Conservation (phyloP, 2,329 filamentous ascomycete species). For the Escovopsis sp. region DNA sequence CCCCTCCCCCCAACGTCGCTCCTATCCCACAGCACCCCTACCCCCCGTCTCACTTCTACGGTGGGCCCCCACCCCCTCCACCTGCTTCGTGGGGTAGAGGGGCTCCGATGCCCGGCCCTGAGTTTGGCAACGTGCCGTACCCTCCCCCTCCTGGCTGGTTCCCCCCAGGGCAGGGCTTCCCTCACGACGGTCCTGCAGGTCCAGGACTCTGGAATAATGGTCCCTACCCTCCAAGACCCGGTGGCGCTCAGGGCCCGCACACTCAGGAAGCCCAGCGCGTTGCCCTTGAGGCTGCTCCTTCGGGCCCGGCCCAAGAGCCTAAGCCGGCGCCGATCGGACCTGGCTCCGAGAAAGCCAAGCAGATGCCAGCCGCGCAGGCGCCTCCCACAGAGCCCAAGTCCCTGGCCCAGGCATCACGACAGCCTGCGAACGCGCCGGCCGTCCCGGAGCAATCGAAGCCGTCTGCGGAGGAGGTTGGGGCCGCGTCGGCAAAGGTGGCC, state of each 20-base stretch:
- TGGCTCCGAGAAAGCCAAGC: slow-evolving; percentile 32
- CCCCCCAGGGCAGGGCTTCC: slow-evolving; percentile 62
- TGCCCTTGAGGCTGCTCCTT: slow-evolving; percentile 22
- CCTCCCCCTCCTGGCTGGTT: slow-evolving; percentile 68
- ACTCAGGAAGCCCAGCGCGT: slow-evolving; percentile 41
- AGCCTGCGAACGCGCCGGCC: slow-evolving; percentile 38
- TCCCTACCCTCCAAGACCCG: slow-evolving; percentile 45
- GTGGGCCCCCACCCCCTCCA: slow-evolving; percentile 28
- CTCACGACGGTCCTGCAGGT: slow-evolving; percentile 39
- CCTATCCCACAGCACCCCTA: slow-evolving; percentile 29
- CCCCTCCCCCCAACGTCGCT: slow-evolving; percentile 15
- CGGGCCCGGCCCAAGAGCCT: slow-evolving; percentile 2
- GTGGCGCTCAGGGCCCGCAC: slow-evolving; percentile 44
- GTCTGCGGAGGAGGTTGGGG: slow-evolving; percentile 30
- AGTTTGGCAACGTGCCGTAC: slow-evolving; percentile 62
- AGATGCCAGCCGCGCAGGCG: slow-evolving; percentile 29
- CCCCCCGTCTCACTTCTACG: slow-evolving; percentile 32
- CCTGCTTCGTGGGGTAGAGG: slow-evolving; percentile 41
- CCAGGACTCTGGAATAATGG: slow-evolving; percentile 44
- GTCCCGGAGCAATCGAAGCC: slow-evolving; percentile 58
- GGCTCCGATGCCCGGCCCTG: slow-evolving; percentile 37
- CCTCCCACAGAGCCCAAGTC: slow-evolving; percentile 40
- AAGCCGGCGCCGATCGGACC: slow-evolving; percentile 20
- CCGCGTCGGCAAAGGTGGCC: slow-evolving; percentile 27
- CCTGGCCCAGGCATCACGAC: slow-evolving; percentile 29